Evolutionary conservation across 1,284 basidiomycete genomes (phyloP).

Genomic region (Peniophora sp.): DNA sequence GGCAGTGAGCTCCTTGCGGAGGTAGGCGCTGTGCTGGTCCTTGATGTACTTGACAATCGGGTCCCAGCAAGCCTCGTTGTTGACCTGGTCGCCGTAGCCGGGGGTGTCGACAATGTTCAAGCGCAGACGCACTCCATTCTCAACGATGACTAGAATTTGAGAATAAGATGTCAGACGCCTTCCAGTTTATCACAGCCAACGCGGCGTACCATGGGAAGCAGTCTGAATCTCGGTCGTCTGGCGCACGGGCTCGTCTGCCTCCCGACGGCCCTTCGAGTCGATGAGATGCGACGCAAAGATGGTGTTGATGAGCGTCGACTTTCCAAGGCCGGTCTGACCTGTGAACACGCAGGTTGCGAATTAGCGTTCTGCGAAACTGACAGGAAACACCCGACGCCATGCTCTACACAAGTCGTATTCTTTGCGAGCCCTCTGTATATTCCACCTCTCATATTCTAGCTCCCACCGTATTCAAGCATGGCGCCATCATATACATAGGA

Average conservation of each 20-base stretch:
- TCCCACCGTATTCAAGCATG: no score
- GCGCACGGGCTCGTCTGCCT: conserved; percentile 81
- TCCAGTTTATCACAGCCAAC: neutral
- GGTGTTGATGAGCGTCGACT: conserved; percentile 98
- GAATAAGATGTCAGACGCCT: neutral
- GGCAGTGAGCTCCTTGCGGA: conserved; percentile 97
- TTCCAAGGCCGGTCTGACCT: conserved; percentile 97
- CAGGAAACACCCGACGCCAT: no score
- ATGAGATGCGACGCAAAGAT: conserved; percentile 98
- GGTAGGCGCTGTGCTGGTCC: conserved; percentile 98
- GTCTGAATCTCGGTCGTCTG: conserved; percentile 97
- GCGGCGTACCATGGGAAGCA: conserved; percentile 79
- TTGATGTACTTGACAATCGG: conserved; percentile 98
- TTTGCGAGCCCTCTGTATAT: no score
- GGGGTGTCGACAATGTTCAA: conserved; percentile 99
- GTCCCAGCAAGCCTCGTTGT: conserved; percentile 99
- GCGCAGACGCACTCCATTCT: conserved; percentile 92
- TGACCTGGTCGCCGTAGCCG: conserved; percentile 97
- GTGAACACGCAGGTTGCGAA: conserved; percentile 7
- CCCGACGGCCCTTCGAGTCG: conserved; percentile 92
- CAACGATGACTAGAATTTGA: conserved; percentile 70
- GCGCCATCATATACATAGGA: neutral
- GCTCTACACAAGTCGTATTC: no score
- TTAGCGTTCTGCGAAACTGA: neutral
- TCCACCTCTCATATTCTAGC: no score